These are phyloP conservation scores for Arctostaphylos glauca DNA, from an alignment of 148 eudicot species.

Conservation along the genomic window DNA sequence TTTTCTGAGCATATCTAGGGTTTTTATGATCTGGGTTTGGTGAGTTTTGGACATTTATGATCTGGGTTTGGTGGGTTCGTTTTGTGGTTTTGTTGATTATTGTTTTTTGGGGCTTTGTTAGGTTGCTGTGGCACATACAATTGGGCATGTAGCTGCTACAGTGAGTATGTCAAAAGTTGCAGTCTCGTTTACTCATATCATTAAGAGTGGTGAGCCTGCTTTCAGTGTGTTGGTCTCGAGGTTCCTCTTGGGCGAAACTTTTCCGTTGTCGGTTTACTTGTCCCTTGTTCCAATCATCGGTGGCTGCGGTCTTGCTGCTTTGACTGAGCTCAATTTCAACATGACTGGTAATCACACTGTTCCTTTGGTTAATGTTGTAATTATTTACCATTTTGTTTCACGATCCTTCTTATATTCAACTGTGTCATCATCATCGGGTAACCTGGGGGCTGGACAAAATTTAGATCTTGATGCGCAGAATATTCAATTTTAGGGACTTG, in stretches of 20 bases:
- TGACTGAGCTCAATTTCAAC: slow-evolving; percentile 95
- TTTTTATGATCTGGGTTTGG: slow-evolving; percentile 10
- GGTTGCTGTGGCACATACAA: slow-evolving; percentile 98
- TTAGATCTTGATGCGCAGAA: background rate
- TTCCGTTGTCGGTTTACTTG: slow-evolving; percentile 69
- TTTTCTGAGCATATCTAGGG: background rate
- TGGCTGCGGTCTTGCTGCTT: slow-evolving; percentile 86
- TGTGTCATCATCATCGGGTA: background rate
- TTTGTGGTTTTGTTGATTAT: background rate
- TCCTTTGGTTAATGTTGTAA: background rate
- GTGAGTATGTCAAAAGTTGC: slow-evolving; percentile 99
- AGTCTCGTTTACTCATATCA: slow-evolving; percentile 93
- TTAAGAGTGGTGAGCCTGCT: slow-evolving; percentile 97
- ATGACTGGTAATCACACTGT: slow-evolving; percentile 55
- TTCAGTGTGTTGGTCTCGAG: slow-evolving; percentile 92
- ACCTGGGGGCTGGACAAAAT: background rate
- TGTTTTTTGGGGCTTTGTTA: slow-evolving; percentile 19
- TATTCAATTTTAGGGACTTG: background rate
- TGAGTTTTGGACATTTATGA: background rate
- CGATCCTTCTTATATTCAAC: background rate
- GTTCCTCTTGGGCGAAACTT: slow-evolving; percentile 78
- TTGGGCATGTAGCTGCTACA: slow-evolving; percentile 97
- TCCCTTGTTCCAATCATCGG: slow-evolving; percentile 92
- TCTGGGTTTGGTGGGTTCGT: slow-evolving; percentile 6
- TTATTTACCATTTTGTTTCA: background rate